Evolutionary conservation across 805 yeast genomes (phyloP).

Genomic region (Candida hungchunana): DNA sequence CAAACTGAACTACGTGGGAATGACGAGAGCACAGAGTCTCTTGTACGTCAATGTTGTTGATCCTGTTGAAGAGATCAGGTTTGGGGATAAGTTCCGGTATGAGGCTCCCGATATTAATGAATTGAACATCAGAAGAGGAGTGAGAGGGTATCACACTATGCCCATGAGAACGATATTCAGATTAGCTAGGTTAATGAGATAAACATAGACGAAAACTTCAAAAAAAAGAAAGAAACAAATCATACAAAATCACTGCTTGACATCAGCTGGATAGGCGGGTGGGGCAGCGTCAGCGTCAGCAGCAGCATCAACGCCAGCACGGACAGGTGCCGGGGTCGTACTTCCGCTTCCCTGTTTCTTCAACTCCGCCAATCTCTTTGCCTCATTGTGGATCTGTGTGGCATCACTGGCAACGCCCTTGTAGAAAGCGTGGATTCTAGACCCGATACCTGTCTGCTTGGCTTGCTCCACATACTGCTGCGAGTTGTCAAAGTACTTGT

Average conservation of each 20-base stretch:
- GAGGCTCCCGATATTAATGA: no score
- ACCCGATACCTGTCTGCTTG: constrained; percentile 40
- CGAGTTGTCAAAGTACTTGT: constrained; percentile 29
- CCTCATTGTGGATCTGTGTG: constrained; percentile 67
- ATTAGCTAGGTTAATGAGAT: no score
- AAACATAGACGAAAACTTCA: no score
- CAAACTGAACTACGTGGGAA: constrained; percentile 57
- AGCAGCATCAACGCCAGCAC: constrained; percentile 2
- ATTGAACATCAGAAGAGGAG: no score
- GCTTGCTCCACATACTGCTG: constrained; percentile 26
- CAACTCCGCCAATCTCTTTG: constrained; percentile 61
- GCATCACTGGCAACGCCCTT: constrained; percentile 50
- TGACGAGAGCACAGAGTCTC: constrained; percentile 53
- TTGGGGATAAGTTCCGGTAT: no score
- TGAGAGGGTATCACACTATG: no score
- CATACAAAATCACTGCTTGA: constrained; percentile 5
- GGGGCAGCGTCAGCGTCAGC: constrained; percentile 4
- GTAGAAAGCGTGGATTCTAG: constrained; percentile 59
- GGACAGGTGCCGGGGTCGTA: no score
- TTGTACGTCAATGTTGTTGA: constrained; percentile 26
- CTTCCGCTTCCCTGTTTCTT: constrained; percentile 33
- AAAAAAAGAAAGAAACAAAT: no score
- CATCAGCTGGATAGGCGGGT: no score
- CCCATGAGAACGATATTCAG: no score
- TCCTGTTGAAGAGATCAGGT: no score